Evolutionary conservation across 2,329 filamentous ascomycete genomes (phyloP), one percentile per base, ranked within the genome.

Genomic region (Trichoderma harzianum): DNA sequence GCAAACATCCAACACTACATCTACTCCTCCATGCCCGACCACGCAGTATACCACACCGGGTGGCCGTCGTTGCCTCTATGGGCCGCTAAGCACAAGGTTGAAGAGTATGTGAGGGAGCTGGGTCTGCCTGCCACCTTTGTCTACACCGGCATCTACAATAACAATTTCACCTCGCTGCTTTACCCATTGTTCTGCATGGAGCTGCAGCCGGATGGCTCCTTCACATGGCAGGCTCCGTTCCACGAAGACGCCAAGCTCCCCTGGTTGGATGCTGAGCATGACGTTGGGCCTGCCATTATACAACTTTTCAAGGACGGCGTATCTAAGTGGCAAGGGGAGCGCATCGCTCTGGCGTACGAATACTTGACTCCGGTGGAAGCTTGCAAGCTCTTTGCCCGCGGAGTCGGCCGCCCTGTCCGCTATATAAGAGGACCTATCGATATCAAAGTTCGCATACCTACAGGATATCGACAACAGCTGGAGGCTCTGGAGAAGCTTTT

Each of bases 131-230:
- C 95, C 1, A 98, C 95, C 0, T 98, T 97, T 81, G 91, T 98
- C 75, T 98, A 98, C 82, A 94, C 95, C 11, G 96, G 95, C 72
- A 98, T 98, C 77, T 99, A 98, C 86, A 97, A 98, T 86, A 98
- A 98, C 83, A 98, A 99, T 81, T 99, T 98, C 83, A 98, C 95
- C 34, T 96, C 93, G 61, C 86, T 98, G 36, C 90, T 90, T 1
- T 98, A 97, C 79, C 96, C 96, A 1, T 87, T 98, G 5, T 98
- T 98, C 84, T 96, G 95, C 83, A 97, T 98, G 92, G 94, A 97
- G 74, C 84, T 97, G 61, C 91, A 94, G 81, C 81, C 86, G 1
- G 94, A 98, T 77, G 94, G 93, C 21, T 94, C 92, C 69, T 98
- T 98, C 80, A 85, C 91, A 72, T 98, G 96, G 96, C 91, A 94